Conservation (phyloP, 2,329 filamentous ascomycete genomes). For the Fusarium continuum region DNA sequence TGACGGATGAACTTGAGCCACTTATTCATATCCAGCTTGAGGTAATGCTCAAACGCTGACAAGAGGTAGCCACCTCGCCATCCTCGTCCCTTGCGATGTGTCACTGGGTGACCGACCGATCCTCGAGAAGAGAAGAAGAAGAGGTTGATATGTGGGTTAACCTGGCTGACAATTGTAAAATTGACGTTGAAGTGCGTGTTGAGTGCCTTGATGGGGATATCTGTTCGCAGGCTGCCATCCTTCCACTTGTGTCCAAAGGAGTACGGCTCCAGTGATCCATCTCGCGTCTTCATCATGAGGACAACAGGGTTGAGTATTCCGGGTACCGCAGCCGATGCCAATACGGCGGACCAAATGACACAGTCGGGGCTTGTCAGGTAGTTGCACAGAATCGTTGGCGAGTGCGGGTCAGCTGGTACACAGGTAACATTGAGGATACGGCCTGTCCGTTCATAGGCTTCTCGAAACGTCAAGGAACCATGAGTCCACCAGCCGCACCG, state of each 20-base stretch:
- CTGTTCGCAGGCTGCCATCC: constrained; percentile 91
- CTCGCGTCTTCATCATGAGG: constrained; percentile 84
- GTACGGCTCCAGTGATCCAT: constrained; percentile 84
- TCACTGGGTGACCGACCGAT: constrained; percentile 90
- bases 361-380: constrained; percentile 96
- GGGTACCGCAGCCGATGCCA: constrained; percentile 94
- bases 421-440: constrained; percentile 96
- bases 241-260: constrained; percentile 99
- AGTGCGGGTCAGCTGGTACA: constrained; percentile 94
- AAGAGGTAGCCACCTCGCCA: constrained; percentile 97
- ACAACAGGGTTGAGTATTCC: constrained; percentile 96
- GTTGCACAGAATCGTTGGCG: constrained; percentile 89
- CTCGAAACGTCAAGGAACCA: constrained; percentile 91
- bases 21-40: constrained; percentile 96
- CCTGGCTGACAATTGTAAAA: constrained; percentile 88
- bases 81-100: constrained; percentile 89
- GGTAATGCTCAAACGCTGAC: constrained; percentile 89
- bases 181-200: constrained; percentile 99
- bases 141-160: constrained; percentile 97
- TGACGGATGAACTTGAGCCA: constrained; percentile 96
- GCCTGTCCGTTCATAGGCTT: constrained; percentile 93
- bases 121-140: constrained; percentile 98
- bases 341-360: constrained; percentile 96
- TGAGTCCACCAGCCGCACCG: constrained; percentile 89
- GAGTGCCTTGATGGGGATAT: constrained; percentile 92